Evolutionary conservation across 164 flowering plant species (phyloP), one percentile per base, ranked within the genome.

Genomic region (Platanus orientalis): DNA sequence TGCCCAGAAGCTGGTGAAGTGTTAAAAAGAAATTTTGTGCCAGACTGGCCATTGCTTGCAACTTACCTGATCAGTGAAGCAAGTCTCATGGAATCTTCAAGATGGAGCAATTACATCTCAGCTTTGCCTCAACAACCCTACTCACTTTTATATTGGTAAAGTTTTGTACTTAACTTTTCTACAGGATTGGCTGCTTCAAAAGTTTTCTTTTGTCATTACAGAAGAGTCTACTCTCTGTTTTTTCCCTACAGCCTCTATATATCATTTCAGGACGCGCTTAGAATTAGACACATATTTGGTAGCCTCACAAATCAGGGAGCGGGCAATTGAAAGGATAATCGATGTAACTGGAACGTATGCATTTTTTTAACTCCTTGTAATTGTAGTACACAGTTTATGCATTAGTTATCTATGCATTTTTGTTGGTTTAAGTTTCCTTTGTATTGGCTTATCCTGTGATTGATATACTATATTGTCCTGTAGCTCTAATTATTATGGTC

Each of bases 11-110:
- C 92, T 63, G 97, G 96, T 57, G 71, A 81, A 62, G 87, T 90
- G 48, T 69, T 94, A 26, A 89, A 78, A 65, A 75, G 64, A 58
- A 79, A 79, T 57, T 75, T 72, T 60, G 97, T 94, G 11, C 98
- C 97, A 25, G 96, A 94, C 73, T 94, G 97, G 98, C 98, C 98
- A 20, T 65, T 94, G 50, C 81, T 94, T 64, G 97, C 98, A 10
- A 90, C 95, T 30, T 89, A 90, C 70, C 77, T 94, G 60, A 90
- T 94, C 30, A 87, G 97, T 63, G 98, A 94, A 83, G 97, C 98
- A 40, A 83, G 89, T 74, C 58, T 77, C 45, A 69, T 65, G 78
- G 60, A 74, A 20, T 80, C 92, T 49, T 94, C 98, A 45, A 81
- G 86, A 79, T 94, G 98, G 98, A 78, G 70, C 60, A 89, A 80